phyloP scores from a whole-genome alignment of 1,139 yeast species.

The Zygoascus hellenicus region DNA sequence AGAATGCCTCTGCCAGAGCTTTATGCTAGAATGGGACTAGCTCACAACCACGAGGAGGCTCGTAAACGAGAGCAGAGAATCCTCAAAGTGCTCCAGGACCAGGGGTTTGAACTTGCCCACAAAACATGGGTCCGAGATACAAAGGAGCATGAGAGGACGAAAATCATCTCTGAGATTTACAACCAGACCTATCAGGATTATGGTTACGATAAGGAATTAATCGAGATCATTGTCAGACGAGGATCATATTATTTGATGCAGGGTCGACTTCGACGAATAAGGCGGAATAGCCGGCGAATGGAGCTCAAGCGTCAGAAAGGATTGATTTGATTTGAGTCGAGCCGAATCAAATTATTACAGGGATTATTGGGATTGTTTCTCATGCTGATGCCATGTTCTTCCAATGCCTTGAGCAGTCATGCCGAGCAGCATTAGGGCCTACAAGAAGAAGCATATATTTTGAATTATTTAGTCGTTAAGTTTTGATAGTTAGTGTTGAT shows the following conservation, averaged over 20 bases:
- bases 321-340: background rate
- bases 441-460: background rate
- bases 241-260: slow-evolving; percentile 82
- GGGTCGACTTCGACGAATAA: slow-evolving; percentile 61
- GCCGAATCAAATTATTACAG: background rate
- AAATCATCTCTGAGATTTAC: slow-evolving; percentile 47
- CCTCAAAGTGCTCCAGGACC: slow-evolving; percentile 50
- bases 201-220: slow-evolving; percentile 46
- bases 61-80: slow-evolving; percentile 55
- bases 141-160: slow-evolving; percentile 44
- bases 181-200: slow-evolving; percentile 44
- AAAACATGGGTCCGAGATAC: slow-evolving; percentile 83
- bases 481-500: slow-evolving; percentile 15
- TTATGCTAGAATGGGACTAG: slow-evolving; percentile 49
- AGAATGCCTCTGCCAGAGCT: slow-evolving; percentile 53
- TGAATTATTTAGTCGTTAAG: background rate
- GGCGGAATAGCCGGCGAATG: slow-evolving; percentile 36
- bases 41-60: slow-evolving; percentile 50
- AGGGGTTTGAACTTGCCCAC: slow-evolving; percentile 65
- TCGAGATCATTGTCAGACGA: slow-evolving; percentile 68
- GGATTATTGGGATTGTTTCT: too few species aligned
- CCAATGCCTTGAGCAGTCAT: too few species aligned
- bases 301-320: slow-evolving; percentile 5
- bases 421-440: too few species aligned
- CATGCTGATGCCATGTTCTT: too few species aligned